phyloP scores from a whole-genome alignment of 345 rosid genomes.

The Microthlaspi erraticum region DNA sequence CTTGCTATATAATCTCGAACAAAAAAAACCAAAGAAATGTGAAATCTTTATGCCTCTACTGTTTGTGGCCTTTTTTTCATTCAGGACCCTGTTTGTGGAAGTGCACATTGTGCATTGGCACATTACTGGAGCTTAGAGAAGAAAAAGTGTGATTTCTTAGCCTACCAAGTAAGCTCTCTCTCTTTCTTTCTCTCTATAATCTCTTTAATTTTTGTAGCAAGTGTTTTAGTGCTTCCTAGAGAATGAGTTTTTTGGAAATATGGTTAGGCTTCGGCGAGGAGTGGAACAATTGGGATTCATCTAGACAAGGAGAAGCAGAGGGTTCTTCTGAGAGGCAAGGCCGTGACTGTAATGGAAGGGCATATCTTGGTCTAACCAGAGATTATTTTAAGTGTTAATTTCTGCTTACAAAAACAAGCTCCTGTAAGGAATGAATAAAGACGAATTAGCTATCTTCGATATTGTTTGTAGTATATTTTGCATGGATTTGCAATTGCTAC shows the following conservation, averaged over 20 bases:
- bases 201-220: neutral
- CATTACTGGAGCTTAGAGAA: conserved; percentile 73
- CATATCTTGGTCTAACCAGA: conserved; percentile 49
- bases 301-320: conserved; percentile 53
- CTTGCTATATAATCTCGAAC: too few species aligned
- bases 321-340: conserved; percentile 64
- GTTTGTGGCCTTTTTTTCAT: too few species aligned
- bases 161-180: conserved; percentile 58
- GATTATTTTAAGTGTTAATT: neutral
- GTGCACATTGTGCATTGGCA: conserved; percentile 81
- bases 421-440: neutral
- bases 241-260: conserved; percentile 23
- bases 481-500: too few species aligned
- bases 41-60: too few species aligned
- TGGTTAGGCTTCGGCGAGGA: conserved; percentile 60
- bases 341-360: conserved; percentile 64
- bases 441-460: neutral
- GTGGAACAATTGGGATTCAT: conserved; percentile 58
- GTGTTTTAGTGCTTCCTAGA: neutral
- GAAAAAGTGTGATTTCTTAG: conserved; percentile 62
- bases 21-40: too few species aligned
- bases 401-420: neutral
- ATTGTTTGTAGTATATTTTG: too few species aligned
- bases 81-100: conserved; percentile 80
- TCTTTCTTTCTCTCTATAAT: too few species aligned